Evolutionary conservation across 345 rosid genomes (phyloP), one percentile per base, ranked within the genome.

Genomic region (Euphorbia peplus): DNA sequence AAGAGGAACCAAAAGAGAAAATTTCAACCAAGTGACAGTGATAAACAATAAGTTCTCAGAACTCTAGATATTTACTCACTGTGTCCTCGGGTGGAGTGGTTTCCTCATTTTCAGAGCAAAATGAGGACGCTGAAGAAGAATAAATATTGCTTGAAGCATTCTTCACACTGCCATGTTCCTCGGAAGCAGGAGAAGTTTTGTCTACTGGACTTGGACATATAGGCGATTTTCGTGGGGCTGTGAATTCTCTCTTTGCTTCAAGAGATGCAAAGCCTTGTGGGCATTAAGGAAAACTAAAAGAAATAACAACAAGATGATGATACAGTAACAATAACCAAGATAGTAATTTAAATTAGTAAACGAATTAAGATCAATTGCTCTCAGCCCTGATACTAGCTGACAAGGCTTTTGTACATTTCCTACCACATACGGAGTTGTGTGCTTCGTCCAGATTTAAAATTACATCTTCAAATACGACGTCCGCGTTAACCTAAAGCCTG

Each of bases 211-310:
- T 81, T 78, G 82, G 53, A 76, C 70, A 63, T 46, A 71, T 73
- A 52, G 86, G 85, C 21, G 90, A 86, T 60, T 64, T 61, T 26
- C 89, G 82, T 54, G 96, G 92, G 58, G 90, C 84, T 76, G 69
- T 84, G 76, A 90, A 90, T 63, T 83, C 82, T 77, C 91, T 81
- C 81, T 87, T 89, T 52, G 95, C 87, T 82, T 91, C 99, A 32
- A 85, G 73, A 67, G 97, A 88, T 76, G 99, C 90, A 79, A 80
- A 83, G 79, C 95, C 96, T 95, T 80, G 47, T 55, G 26, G 24
- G 48, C 37, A 83, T 86, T 79, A 83, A 87, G 87, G 84, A 85
- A 64, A 70, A 67, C 63, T 53, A 19, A 37, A 63, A 59, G 30
- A 35, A 55, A 10, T 35, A 30, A 12, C 22, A 65, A 18, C 16